Base-by-base conservation (phyloP, 2,329 filamentous ascomycete genomes). In the Apiospora malaysiana region DNA sequence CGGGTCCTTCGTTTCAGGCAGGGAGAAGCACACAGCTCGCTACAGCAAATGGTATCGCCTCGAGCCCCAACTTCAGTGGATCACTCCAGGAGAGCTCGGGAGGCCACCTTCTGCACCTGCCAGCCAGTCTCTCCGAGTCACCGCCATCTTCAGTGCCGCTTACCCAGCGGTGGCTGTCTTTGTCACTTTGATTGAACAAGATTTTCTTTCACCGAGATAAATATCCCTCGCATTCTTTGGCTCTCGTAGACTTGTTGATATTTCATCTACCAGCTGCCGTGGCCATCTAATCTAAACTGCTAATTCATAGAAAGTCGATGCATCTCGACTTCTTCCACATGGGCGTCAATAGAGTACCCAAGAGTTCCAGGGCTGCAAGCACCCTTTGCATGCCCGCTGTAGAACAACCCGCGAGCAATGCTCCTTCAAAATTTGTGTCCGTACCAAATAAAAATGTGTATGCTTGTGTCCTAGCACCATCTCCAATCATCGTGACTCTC, bases 141-240 rank as follows among this genome's bases (percentile, higher is more conserved):
- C 56, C 56, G 56, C 56, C 56, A 63, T 63, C 27, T 63, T 14
- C 56, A 23, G 56, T 63, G 56, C 56, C 56, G 56, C 32, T 63
- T 63, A 63, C 12, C 32, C 56, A 63, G 37, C 32, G 27, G 16
- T 59, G 51, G 16, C 8, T 21, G 23, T 3, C 1, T 21, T 32
- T 12, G 14, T 63, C 32, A n/a, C 56, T 45, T 42, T 4, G 42
- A 18, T 18, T 18, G 42, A 18, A 16, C 4, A 16, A 45, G 12
- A 7, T 16, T 27, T 27, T 16, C 16, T 32, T 51, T 49, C 27
- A 59, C 32, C 32, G 32, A 32, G 32, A 32, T 8, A 40, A 8
- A 63, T 23, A 37, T 63, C 56, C 16, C 32, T 63, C 9, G 9
- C 14, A 18, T 40, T 8, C 27, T 9, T 37, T 37, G 16, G 32